Evolutionary conservation across 306 rosid genomes (phyloP), one percentile per base, ranked within the genome.

Genomic region (Quercus cerris): DNA sequence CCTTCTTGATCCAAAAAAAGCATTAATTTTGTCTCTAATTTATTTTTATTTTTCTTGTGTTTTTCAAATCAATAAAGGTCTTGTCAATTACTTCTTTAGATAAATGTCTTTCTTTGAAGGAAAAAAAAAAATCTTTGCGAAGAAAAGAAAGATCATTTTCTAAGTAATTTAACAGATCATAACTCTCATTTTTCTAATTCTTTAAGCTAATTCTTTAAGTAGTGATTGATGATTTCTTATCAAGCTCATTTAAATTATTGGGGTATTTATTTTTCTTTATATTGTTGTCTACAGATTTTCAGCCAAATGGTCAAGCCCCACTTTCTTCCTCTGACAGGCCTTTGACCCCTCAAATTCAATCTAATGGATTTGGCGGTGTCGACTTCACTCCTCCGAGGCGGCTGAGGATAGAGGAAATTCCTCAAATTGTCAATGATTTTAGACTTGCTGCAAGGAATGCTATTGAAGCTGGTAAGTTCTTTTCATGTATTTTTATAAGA

Each of bases 381-480:
- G 27, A 81, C 11, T 86, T 75, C 78, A 82, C 92, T 6, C 88
- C 89, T 51, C 97, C 96, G 0, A 83, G 89, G 84, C 62, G 83
- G 11, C 61, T 88, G 10, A 82, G 86, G 63, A 83, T 69, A 0
- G 87, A 91, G 28, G 97, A 88, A 81, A 88, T 89, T 73, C 85
- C 86, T 3, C 38, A 66, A 9, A 31, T 90, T 52, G 87, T 90
- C 61, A 81, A 90, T 41, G 86, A 90, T 74, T 92, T 83, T 75
- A 81, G 88, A 67, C 83, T 69, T 10, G 88, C 91, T n/a, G 91
- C 87, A 3, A 81, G 85, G 33, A 87, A 87, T 80, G 93, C 88
- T 19, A 84, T 90, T 0, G 89, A 90, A 87, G 97, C 93, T 62
- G 93, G 93, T 92, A 67, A 79, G 33, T 55, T 57, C n/a, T 30